These are phyloP conservation scores for Umbellularia californica DNA, from an alignment of 164 flowering plant species.

Conservation along the genomic window DNA sequence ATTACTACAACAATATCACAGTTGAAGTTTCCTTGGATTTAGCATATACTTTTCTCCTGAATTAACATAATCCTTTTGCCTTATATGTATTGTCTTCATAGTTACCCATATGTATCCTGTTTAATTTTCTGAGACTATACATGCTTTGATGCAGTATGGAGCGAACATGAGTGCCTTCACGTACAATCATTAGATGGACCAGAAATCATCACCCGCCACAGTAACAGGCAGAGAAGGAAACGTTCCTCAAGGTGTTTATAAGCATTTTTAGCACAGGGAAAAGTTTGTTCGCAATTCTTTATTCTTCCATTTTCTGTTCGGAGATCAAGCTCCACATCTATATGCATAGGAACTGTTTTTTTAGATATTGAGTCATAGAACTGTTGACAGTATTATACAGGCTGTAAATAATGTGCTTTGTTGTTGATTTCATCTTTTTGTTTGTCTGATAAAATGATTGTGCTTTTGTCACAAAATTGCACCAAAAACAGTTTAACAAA, in stretches of 20 bases:
- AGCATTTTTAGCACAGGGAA: neutral
- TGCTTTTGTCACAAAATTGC: too few relatives aligned
- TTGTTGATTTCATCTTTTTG: too few relatives aligned
- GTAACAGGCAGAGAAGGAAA: conserved; percentile 18
- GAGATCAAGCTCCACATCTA: neutral
- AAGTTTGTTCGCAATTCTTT: conserved; percentile 13
- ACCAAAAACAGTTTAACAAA: too few relatives aligned
- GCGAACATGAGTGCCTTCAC: conserved; percentile 29
- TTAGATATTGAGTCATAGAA: too few relatives aligned
- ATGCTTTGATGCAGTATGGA: conserved; percentile 45
- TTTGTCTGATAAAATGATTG: too few relatives aligned
- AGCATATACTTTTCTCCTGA: neutral
- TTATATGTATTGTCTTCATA: neutral
- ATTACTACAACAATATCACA: neutral
- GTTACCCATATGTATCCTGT: too few relatives aligned
- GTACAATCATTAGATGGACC: conserved; percentile 17
- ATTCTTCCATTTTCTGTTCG: conserved; percentile 1
- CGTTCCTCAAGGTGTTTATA: conserved; percentile 1
- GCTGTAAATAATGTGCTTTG: too few relatives aligned
- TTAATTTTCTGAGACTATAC: neutral
- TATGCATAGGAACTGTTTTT: neutral
- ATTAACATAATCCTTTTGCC: neutral
- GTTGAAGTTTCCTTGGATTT: neutral
- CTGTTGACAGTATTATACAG: too few relatives aligned
- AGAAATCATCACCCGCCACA: conserved; percentile 12